Conservation (phyloP, 1,284 basidiomycete species). For the Microbotryum scabiosae region DNA sequence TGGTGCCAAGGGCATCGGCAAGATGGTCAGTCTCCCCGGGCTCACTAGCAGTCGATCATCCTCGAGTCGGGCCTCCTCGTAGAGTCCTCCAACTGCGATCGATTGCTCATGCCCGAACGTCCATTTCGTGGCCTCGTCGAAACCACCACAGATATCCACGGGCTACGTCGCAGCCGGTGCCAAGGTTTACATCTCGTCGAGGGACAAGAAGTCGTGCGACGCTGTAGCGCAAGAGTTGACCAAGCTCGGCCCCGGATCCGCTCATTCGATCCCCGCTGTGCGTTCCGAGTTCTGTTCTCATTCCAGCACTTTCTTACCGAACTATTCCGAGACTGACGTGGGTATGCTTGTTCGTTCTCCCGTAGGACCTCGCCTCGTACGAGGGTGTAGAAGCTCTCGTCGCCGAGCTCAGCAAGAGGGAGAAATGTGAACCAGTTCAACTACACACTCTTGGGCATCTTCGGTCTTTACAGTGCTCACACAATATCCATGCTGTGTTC, state of each 20-base stretch:
- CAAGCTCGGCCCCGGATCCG: conserved; percentile 46
- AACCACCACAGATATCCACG: conserved; percentile 52
- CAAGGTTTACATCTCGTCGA: conserved; percentile 63
- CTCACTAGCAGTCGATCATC: not conserved
- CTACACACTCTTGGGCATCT: not conserved
- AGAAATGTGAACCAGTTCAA: conserved; percentile 42
- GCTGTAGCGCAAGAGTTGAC: conserved; percentile 53
- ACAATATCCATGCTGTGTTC: conserved; percentile 13
- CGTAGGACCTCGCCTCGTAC: conserved; percentile 53
- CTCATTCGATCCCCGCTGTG: too few relatives aligned
- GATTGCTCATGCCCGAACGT: conserved; percentile 53
- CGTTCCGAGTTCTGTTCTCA: too few relatives aligned
- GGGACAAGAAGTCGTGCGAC: conserved; percentile 52
- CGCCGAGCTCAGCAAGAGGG: conserved; percentile 48
- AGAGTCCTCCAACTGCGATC: not conserved
- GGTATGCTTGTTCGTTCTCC: conserved; percentile 52
- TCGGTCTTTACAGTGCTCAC: conserved; percentile 28
- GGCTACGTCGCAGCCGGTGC: conserved; percentile 59
- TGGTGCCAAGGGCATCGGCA: conserved; percentile 46
- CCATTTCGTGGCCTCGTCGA: too few relatives aligned
- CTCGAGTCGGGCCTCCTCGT: not conserved
- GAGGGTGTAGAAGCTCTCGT: conserved; percentile 54
- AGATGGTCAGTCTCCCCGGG: conserved; percentile 7
- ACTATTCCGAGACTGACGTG: too few relatives aligned
- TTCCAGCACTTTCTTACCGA: too few relatives aligned